Base-by-base conservation (phyloP, 2,329 filamentous ascomycete genomes). In the Sclerotinia minor region DNA sequence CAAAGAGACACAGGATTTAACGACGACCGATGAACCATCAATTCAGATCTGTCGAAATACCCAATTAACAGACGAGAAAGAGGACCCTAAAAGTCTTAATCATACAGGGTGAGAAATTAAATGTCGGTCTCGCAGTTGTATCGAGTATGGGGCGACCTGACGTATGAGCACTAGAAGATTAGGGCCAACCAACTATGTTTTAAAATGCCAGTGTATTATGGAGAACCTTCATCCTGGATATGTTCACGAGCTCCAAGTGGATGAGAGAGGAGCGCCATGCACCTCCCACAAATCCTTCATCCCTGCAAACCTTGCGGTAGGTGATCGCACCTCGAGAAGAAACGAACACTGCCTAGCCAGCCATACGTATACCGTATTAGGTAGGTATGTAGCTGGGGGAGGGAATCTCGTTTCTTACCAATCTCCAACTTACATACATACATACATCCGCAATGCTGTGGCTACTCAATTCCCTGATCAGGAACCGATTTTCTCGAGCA, bases 1-100 rank as follows among this genome's bases (percentile, higher is more conserved):
- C 69, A 73, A 67, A 59, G 54, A 65, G 63, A 67, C 59, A 71
- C 59, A 71, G 67, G 65, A 64, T 71, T 70, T 68, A 47, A 68
- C 68, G 69, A 71, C 67, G 67, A 68, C 65, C 67, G 63, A 71
- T 64, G 65, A 67, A 66, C 41, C 60, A 54, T 63, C 47, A 63
- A 68, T 67, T 55, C 52, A 70, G 68, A 72, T 69, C 65, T 55
- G n/a, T 47, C 70, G 63, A 71, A 32, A 52, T 52, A 32, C 60
- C 64, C 52, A 71, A 71, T 65, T 29, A 68, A 53, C 47, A 54
- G 47, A 7, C 38, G 32, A 21, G 29, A 24, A 63, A n/a, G 15
- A 61, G n/a, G 24, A 45, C 38, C 21, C 57, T n/a, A 54, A 19
- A 47, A 29, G 35, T 24, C 38, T 54, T 54, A 53, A 63, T 61